Evolutionary conservation across 768 basidiomycete species (phyloP), one percentile per base, ranked within the genome.

Genomic region (Hypholoma sublateritium): DNA sequence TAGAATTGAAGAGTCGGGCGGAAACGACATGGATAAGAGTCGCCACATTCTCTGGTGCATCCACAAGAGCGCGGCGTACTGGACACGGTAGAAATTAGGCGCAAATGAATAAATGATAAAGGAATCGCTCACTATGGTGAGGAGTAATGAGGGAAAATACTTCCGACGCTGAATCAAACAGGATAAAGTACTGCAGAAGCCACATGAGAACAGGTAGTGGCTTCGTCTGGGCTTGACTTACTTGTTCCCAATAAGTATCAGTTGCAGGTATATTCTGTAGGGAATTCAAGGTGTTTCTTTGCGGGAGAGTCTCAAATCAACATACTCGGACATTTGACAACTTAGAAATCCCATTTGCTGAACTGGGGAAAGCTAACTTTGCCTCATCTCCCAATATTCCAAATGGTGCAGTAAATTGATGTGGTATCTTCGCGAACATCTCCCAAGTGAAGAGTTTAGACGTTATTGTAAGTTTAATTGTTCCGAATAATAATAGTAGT

Each of bases 201-300:
- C 43, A 28, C 34, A 28, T 25, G 52, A 54, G 44, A 24, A 36
- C 12, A 25, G 5, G 37, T 25, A 32, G 19, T 13, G 16, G 43
- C n/a, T 13, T 24, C 5, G 34, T 43, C 19, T 14, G 11, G 6
- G 28, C 19, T 19, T 34, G 25, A 65, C 83, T 65, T 61, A 91
- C 92, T 76, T 96, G 94, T 57, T 93, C 82, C 94, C 94, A 96
- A 67, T 95, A 95, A n/a, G 69, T 75, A 67, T 97, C 95, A 2
- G 74, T 80, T 56, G 84, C 78, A 2, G 85, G 70, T 49, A 95
- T 94, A 63, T 89, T 84, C 91, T 94, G 58, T 34, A 43, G 53
- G 60, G 44, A 43, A 14, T 44, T 53, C 42, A 53, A 42, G 32
- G 34, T 59, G 50, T 25, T 39, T 45, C 41, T 43, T 13, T 43